A percentile compares a stretch with the other conserved stretches of the same genome.
Evolutionary conservation across 768 basidiomycete genomes (phyloP).

Genomic region (Austroboletus eburneus): DNA sequence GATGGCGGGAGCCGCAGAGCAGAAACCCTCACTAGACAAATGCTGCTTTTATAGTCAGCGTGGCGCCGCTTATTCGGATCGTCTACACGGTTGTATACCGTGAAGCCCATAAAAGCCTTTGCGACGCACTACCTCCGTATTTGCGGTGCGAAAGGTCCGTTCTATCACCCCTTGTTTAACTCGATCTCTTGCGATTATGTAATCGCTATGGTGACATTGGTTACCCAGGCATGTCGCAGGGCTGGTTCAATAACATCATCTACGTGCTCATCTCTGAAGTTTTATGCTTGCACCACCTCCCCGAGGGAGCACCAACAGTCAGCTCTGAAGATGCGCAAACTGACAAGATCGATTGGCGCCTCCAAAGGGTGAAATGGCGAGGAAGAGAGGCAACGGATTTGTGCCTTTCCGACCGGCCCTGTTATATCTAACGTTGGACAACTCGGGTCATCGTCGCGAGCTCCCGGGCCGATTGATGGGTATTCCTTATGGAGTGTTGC

Average conservation of each 20-base stretch:
- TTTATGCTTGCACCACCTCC: neutral
- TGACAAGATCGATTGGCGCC: too few relatives aligned
- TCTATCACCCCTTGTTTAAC: conserved; percentile 1
- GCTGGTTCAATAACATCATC: too few relatives aligned
- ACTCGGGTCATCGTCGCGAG: too few relatives aligned
- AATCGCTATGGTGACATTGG: neutral
- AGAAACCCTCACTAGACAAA: neutral
- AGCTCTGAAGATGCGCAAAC: too few relatives aligned
- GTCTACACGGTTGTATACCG: neutral
- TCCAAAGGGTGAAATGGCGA: neutral
- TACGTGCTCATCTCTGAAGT: neutral
- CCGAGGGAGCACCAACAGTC: too few relatives aligned
- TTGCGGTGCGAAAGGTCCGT: neutral
- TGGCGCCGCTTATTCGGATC: conserved; percentile 4
- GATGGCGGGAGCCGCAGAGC: neutral
- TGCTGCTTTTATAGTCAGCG: conserved; percentile 1
- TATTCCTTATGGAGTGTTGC: neutral
- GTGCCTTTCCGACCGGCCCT: neutral
- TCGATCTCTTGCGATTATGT: neutral
- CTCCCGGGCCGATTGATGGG: neutral
- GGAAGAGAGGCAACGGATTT: neutral
- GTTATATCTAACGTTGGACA: too few relatives aligned
- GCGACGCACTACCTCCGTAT: conserved; percentile 2
- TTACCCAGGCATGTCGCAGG: too few relatives aligned
- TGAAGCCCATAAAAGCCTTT: neutral